Percentiles rank a stretch among this genome's conserved stretches.
Conservation (phyloP, 2,329 filamentous ascomycete genomes). For the Trichoderma gracile region DNA sequence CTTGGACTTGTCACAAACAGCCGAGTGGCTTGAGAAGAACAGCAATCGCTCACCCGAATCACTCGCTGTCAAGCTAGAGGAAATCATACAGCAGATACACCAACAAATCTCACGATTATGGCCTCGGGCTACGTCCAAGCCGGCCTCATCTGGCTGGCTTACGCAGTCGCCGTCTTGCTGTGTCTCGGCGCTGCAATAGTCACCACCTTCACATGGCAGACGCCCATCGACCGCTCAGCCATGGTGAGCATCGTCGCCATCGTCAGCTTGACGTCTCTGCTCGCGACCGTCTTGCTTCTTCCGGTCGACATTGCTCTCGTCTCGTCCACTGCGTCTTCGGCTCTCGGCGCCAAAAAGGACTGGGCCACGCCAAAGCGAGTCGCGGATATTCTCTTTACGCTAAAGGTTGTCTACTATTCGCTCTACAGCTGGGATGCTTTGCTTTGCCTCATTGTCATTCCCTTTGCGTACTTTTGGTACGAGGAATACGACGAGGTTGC, state of each 20-base stretch:
- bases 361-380: slow-evolving; percentile 88
- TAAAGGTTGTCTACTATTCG: slow-evolving; percentile 88
- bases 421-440: slow-evolving; percentile 90
- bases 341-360: slow-evolving; percentile 81
- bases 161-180: slow-evolving; percentile 77
- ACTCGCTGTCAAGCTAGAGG: not conserved
- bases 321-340: slow-evolving; percentile 77
- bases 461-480: slow-evolving; percentile 97
- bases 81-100: not conserved
- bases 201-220: slow-evolving; percentile 91
- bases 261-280: slow-evolving; percentile 79
- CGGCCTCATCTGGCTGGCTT: slow-evolving; percentile 92
- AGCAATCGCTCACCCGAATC: not conserved
- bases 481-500: slow-evolving; percentile 96
- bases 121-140: slow-evolving; percentile 70
- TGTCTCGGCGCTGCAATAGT: slow-evolving; percentile 76
- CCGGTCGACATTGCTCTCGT: slow-evolving; percentile 95
- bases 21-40: not conserved
- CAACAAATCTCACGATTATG: slow-evolving; percentile 32
- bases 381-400: slow-evolving; percentile 72
- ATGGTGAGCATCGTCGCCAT: slow-evolving; percentile 83
- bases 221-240: slow-evolving; percentile 79
- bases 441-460: slow-evolving; percentile 84
- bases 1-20: slow-evolving; percentile 1
- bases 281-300: slow-evolving; percentile 88